phyloP scores from a whole-genome alignment of 2,329 filamentous ascomycete species.

The Cladosporium sp. region DNA sequence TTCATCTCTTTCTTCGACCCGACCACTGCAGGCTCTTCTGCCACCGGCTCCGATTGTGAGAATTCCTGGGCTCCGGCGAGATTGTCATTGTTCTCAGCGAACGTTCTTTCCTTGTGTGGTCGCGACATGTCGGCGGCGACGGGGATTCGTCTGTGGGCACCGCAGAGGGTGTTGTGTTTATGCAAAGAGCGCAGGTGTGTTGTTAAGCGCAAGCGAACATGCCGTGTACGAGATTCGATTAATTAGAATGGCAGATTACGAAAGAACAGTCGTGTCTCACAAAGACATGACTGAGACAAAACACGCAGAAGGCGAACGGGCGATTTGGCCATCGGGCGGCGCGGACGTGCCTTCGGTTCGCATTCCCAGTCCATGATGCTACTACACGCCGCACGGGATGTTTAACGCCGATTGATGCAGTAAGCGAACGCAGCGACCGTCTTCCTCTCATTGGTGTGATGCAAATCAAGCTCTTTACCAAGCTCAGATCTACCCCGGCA shows the following conservation, averaged over 20 bases:
- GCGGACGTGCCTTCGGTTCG: neutral
- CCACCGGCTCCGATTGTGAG: slow-evolving; percentile 42
- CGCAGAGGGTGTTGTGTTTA: neutral
- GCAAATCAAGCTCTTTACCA: slow-evolving; percentile 11
- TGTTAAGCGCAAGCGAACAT: neutral
- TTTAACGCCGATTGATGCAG: slow-evolving; percentile 8
- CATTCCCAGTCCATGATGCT: slow-evolving; percentile 11
- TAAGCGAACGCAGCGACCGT: slow-evolving; percentile 1
- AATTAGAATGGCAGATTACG: neutral
- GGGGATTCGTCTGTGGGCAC: neutral
- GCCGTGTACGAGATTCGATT: neutral
- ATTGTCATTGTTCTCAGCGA: slow-evolving; percentile 16
- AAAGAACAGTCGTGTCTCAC: slow-evolving; percentile 11
- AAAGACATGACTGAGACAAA: slow-evolving; percentile 16
- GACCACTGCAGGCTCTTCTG: slow-evolving; percentile 38
- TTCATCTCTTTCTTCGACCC: slow-evolving; percentile 38
- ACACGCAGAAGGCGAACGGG: slow-evolving; percentile 4
- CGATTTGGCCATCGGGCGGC: neutral
- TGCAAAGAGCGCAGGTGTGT: slow-evolving; percentile 2
- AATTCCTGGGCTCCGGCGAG: slow-evolving; percentile 14
- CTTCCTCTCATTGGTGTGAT: neutral
- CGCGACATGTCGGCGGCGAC: slow-evolving; percentile 13
- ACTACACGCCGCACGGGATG: neutral
- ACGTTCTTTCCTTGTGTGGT: slow-evolving; percentile 9
- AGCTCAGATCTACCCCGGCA: slow-evolving; percentile 4